These are phyloP conservation scores for Lipomyces orientalis DNA, from an alignment of 805 yeast species.

Conservation along the genomic window DNA sequence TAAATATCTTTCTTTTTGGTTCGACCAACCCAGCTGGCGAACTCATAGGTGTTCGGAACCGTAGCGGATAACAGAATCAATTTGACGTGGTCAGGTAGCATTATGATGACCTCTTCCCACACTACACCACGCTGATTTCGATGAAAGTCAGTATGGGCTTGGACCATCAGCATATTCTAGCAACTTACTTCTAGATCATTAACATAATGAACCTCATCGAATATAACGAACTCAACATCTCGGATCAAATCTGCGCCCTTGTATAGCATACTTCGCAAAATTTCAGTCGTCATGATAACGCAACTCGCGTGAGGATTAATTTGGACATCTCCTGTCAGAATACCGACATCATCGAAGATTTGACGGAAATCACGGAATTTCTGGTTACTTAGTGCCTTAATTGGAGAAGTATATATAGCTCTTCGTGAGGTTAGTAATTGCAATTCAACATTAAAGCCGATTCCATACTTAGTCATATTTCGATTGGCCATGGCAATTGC, in stretches of 20 bases:
- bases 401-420: constrained; percentile 95
- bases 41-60: constrained; percentile 97
- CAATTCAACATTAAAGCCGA: background rate
- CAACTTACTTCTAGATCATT: constrained; percentile 75
- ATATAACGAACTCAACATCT: constrained; percentile 96
- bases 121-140: constrained; percentile 79
- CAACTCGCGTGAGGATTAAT: constrained; percentile 96
- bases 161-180: background rate
- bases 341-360: constrained; percentile 85
- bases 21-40: constrained; percentile 98
- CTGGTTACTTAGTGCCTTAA: constrained; percentile 87
- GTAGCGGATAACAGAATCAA: constrained; percentile 92
- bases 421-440: background rate
- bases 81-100: constrained; percentile 96
- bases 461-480: constrained; percentile 79
- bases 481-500: constrained; percentile 96
- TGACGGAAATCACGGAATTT: constrained; percentile 87
- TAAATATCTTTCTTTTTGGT: constrained; percentile 95
- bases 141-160: background rate
- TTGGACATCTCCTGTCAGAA: constrained; percentile 97
- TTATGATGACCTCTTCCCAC: constrained; percentile 98
- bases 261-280: constrained; percentile 91
- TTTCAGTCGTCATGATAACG: constrained; percentile 96
- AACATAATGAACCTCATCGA: constrained; percentile 97
- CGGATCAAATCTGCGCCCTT: constrained; percentile 95